phyloP scores from a whole-genome alignment of 352 stramenopile genomes.

The Pythium aquatile region DNA sequence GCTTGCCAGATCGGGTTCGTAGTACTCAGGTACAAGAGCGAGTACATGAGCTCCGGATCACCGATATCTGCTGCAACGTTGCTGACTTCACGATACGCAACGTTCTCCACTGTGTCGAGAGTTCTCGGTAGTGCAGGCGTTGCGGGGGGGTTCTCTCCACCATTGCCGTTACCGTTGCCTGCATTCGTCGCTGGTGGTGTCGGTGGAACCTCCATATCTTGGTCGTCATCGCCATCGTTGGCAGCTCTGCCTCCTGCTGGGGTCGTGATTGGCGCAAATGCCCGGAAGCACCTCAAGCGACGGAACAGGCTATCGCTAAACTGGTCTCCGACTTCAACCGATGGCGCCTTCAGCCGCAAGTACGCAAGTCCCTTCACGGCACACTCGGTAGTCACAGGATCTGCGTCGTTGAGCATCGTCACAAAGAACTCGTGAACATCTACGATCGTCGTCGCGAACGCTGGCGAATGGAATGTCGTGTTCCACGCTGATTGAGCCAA shows the following conservation, averaged over 20 bases:
- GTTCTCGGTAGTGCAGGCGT: not conserved
- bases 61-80: conserved; percentile 79
- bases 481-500: conserved; percentile 32
- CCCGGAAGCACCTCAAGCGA: conserved; percentile 72
- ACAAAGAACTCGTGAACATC: conserved; percentile 74
- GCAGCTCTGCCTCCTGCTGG: conserved; percentile 9
- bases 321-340: conserved; percentile 45
- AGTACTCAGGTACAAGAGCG: conserved; percentile 78
- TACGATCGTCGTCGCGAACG: conserved; percentile 37
- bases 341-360: conserved; percentile 55
- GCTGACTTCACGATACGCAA: conserved; percentile 81
- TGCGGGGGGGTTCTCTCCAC: not conserved
- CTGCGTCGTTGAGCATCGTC: conserved; percentile 75
- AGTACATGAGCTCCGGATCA: conserved; percentile 81
- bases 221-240: conserved; percentile 29
- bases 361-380: conserved; percentile 80
- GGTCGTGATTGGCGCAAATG: conserved; percentile 42
- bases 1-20: conserved; percentile 59
- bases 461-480: conserved; percentile 29
- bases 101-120: conserved; percentile 57
- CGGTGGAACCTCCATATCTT: conserved; percentile 3
- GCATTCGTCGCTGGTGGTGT: not conserved
- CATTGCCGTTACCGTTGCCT: not conserved
- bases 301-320: conserved; percentile 82
- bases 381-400: conserved; percentile 65